Evolutionary conservation across 768 basidiomycete species (phyloP).

Genomic region (Phylloporus sp.): DNA sequence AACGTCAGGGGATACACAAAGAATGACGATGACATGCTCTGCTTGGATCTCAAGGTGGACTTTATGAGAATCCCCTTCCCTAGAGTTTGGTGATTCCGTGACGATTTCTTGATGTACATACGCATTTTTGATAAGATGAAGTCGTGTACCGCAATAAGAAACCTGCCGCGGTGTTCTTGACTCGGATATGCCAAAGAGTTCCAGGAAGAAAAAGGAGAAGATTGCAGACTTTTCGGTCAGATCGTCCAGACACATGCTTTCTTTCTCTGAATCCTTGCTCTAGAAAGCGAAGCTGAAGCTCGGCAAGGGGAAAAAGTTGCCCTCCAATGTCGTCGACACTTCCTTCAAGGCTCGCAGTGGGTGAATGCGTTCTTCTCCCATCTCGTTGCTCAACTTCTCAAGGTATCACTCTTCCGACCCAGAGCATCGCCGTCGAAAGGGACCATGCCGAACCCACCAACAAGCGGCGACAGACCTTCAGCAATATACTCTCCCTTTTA

Average conservation of each 20-base stretch:
- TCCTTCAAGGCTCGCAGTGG: constrained; percentile 92
- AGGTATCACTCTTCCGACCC: constrained; percentile 89
- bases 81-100: constrained; percentile 19
- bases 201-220: constrained; percentile 84
- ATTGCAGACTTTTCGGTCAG: constrained; percentile 80
- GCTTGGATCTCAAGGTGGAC: constrained; percentile 74
- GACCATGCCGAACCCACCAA: constrained; percentile 62
- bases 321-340: constrained; percentile 87
- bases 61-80: constrained; percentile 49
- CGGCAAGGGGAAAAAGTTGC: constrained; percentile 83
- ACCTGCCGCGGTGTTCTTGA: too few species aligned
- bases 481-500: constrained; percentile 69
- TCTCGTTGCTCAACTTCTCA: constrained; percentile 10
- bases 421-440: constrained; percentile 64
- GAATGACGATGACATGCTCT: constrained; percentile 72
- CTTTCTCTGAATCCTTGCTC: neutral
- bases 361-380: constrained; percentile 24
- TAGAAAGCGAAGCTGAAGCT: constrained; percentile 97
- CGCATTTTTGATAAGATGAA: neutral
- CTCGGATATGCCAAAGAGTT: constrained; percentile 91
- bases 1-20: constrained; percentile 62
- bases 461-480: constrained; percentile 65
- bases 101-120: constrained; percentile 8
- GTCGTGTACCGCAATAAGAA: constrained; percentile 10
- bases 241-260: neutral